Evolutionary conservation across 345 rosid genomes (phyloP).

Genomic region (Lepidium sativum): DNA sequence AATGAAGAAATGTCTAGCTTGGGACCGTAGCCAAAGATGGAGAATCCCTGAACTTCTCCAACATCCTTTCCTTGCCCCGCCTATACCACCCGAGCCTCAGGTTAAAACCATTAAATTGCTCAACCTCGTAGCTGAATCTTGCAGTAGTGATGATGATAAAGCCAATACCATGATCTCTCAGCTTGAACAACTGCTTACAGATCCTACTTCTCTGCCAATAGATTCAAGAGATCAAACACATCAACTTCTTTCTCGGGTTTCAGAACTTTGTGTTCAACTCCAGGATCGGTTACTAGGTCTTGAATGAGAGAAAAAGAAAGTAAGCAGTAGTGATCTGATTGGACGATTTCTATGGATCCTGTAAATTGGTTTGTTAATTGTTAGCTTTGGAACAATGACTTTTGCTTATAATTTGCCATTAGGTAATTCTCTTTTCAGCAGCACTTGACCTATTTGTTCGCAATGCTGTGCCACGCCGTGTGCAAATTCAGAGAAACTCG

Average conservation of each 20-base stretch:
- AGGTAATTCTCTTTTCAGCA: no score
- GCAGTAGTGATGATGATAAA: conserved; percentile 28
- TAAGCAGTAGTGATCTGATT: neutral
- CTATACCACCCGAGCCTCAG: conserved; percentile 35
- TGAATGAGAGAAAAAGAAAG: neutral
- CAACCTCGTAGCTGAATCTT: conserved; percentile 45
- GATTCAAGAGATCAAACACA: conserved; percentile 36
- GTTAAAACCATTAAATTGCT: conserved; percentile 41
- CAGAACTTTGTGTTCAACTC: conserved; percentile 54
- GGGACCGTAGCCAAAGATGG: conserved; percentile 93
- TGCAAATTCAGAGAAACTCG: no score
- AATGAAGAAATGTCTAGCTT: conserved; percentile 90
- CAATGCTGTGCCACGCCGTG: no score
- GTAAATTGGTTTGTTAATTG: conserved; percentile 19
- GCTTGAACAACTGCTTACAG: conserved; percentile 39
- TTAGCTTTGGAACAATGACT: neutral
- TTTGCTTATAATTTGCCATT: neutral
- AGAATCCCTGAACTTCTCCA: conserved; percentile 88
- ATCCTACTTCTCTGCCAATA: conserved; percentile 31
- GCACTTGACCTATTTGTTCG: no score
- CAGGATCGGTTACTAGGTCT: conserved; percentile 37
- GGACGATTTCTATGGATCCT: neutral
- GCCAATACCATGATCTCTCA: conserved; percentile 37
- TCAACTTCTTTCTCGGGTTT: conserved; percentile 41
- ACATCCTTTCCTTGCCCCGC: conserved; percentile 93